Evolutionary conservation across 202 grass and related monocot genomes (phyloP).

Genomic region (Schoenoplectus tabernaemontani): DNA sequence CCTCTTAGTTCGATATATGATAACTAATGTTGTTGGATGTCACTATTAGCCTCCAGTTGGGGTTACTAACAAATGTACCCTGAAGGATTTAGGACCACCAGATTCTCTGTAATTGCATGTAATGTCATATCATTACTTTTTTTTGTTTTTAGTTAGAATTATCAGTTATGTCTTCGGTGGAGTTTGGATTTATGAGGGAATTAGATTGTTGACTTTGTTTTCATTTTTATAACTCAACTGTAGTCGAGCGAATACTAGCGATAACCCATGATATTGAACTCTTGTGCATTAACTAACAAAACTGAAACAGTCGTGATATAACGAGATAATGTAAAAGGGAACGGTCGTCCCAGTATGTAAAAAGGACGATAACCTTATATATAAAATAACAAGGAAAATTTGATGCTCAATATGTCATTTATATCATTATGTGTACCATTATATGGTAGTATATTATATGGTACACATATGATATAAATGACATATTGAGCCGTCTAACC

Average conservation of each 20-base stretch:
- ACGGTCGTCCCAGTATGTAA: too few relatives aligned
- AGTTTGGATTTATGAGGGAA: neutral
- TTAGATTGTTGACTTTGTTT: neutral
- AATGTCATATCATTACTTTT: neutral
- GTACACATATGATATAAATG: too few relatives aligned
- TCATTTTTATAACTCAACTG: neutral
- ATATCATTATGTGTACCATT: too few relatives aligned
- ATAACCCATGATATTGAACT: neutral
- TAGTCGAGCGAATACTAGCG: too few relatives aligned
- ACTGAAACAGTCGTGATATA: too few relatives aligned
- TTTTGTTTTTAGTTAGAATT: neutral
- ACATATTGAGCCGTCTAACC: too few relatives aligned
- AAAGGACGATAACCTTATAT: too few relatives aligned
- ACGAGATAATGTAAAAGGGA: too few relatives aligned
- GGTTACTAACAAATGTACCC: neutral
- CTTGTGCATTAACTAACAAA: neutral
- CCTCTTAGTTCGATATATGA: neutral
- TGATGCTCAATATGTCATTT: too few relatives aligned
- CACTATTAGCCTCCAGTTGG: neutral
- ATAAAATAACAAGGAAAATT: too few relatives aligned
- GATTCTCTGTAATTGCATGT: neutral
- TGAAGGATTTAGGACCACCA: neutral
- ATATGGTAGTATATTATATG: too few relatives aligned
- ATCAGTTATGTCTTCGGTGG: neutral
- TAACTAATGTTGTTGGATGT: neutral